Evolutionary conservation across 2,329 filamentous ascomycete genomes (phyloP).

Genomic region (Aspergillus sp.): DNA sequence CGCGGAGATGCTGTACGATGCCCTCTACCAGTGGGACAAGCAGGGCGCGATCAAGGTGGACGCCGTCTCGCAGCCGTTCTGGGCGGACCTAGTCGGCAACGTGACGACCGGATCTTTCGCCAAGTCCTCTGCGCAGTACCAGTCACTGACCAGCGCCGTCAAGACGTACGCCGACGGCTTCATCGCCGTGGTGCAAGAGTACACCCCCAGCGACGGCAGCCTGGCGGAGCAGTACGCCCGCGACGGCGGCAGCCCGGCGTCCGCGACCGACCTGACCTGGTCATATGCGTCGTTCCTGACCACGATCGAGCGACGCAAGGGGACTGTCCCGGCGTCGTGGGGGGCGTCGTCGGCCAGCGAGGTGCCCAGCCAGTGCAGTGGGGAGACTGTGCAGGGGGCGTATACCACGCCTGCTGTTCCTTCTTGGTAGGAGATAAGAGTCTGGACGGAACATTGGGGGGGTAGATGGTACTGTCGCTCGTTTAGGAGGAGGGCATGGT

Average conservation of each 20-base stretch:
- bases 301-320: slow-evolving; percentile 12
- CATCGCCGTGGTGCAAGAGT: slow-evolving; percentile 39
- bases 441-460: background rate
- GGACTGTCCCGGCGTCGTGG: slow-evolving; percentile 19
- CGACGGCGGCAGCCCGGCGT: slow-evolving; percentile 12
- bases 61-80: slow-evolving; percentile 65
- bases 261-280: slow-evolving; percentile 20
- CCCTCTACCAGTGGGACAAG: slow-evolving; percentile 66
- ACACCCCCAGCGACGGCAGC: slow-evolving; percentile 18
- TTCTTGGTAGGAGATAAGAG: background rate
- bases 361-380: slow-evolving; percentile 9
- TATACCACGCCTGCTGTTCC: slow-evolving; percentile 6
- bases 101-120: slow-evolving; percentile 62
- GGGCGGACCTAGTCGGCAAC: slow-evolving; percentile 59
- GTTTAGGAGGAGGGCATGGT: no score
- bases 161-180: slow-evolving; percentile 60
- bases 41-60: slow-evolving; percentile 62
- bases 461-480: background rate
- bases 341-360: slow-evolving; percentile 10
- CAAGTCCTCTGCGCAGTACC: slow-evolving; percentile 53
- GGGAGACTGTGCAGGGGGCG: slow-evolving; percentile 6
- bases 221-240: slow-evolving; percentile 37
- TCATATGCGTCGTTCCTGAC: slow-evolving; percentile 21
- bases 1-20: slow-evolving; percentile 74
- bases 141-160: slow-evolving; percentile 56